phyloP scores from a whole-genome alignment of 2,329 filamentous ascomycete species.

The Arachnomyces sp. region DNA sequence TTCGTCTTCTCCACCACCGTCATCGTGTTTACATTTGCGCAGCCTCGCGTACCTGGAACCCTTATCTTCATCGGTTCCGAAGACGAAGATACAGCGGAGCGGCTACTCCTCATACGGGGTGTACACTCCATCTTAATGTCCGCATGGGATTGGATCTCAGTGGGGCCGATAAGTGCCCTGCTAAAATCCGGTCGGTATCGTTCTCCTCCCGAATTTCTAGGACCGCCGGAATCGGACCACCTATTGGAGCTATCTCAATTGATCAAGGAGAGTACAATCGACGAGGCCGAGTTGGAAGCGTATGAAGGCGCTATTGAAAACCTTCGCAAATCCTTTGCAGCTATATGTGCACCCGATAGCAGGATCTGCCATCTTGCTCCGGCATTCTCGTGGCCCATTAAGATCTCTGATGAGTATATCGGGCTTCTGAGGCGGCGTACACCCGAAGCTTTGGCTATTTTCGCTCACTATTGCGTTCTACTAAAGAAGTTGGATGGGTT shows the following conservation, averaged over 20 bases:
- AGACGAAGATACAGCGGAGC: constrained; percentile 17
- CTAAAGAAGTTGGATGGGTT: constrained; percentile 53
- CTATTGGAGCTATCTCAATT: constrained; percentile 13
- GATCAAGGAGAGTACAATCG: constrained; percentile 13
- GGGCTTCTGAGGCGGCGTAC: constrained; percentile 53
- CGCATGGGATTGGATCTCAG: constrained; percentile 16
- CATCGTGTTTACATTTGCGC: constrained; percentile 25
- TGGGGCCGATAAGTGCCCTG: constrained; percentile 17
- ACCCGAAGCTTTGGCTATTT: constrained; percentile 55
- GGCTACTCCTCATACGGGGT: constrained; percentile 22
- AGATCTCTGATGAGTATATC: constrained; percentile 57
- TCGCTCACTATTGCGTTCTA: constrained; percentile 61
- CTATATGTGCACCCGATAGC: constrained; percentile 12
- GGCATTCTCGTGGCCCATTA: constrained; percentile 54
- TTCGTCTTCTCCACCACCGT: constrained; percentile 25
- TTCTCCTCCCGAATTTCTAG: too few relatives aligned
- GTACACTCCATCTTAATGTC: constrained; percentile 19
- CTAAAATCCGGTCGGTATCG: constrained; percentile 10
- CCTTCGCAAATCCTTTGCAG: constrained; percentile 16
- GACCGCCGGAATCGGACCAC: constrained; percentile 9
- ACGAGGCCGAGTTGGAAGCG: constrained; percentile 14
- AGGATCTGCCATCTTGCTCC: too few relatives aligned
- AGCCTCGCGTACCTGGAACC: constrained; percentile 14
- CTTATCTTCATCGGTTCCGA: too few relatives aligned
- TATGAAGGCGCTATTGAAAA: constrained; percentile 18